Conservation (phyloP, 1,139 yeast species). For the Hyphopichia pseudoburtonii region DNA sequence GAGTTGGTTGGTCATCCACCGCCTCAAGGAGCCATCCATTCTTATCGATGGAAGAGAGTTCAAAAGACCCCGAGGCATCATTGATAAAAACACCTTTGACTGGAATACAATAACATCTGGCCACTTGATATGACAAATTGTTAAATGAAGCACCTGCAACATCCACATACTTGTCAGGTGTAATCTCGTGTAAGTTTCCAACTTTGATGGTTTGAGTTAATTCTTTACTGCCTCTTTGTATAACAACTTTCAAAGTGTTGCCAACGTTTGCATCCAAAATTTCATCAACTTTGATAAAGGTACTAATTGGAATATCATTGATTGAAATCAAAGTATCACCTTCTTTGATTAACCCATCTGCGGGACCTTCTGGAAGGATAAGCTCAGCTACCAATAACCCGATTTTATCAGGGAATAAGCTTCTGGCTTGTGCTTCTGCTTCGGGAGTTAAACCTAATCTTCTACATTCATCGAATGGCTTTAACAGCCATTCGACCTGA, state of each 20-base stretch:
- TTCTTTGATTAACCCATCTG: slow-evolving; percentile 69
- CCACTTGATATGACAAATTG: slow-evolving; percentile 83
- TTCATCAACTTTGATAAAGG: slow-evolving; percentile 81
- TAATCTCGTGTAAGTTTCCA: slow-evolving; percentile 76
- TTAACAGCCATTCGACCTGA: slow-evolving; percentile 85
- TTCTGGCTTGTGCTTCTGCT: slow-evolving; percentile 70
- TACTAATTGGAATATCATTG: slow-evolving; percentile 62
- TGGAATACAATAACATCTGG: slow-evolving; percentile 80
- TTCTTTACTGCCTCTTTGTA: slow-evolving; percentile 75
- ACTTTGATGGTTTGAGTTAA: slow-evolving; percentile 52
- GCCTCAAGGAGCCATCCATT: slow-evolving; percentile 74
- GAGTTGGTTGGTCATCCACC: slow-evolving; percentile 72
- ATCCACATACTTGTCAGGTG: slow-evolving; percentile 79
- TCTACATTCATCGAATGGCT: slow-evolving; percentile 88
- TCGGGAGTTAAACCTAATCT: slow-evolving; percentile 79
- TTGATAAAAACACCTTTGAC: slow-evolving; percentile 81
- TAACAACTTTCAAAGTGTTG: slow-evolving; percentile 50
- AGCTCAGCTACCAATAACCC: slow-evolving; percentile 86
- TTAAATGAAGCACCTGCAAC: slow-evolving; percentile 89
- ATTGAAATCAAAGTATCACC: slow-evolving; percentile 84
- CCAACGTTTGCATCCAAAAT: slow-evolving; percentile 76
- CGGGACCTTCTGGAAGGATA: slow-evolving; percentile 86
- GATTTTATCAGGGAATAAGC: slow-evolving; percentile 67
- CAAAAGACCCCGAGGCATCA: slow-evolving; percentile 78
- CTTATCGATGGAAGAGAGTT: slow-evolving; percentile 56